phyloP scores from a whole-genome alignment of 495 filamentous ascomycete species.

The Niebla homalea region DNA sequence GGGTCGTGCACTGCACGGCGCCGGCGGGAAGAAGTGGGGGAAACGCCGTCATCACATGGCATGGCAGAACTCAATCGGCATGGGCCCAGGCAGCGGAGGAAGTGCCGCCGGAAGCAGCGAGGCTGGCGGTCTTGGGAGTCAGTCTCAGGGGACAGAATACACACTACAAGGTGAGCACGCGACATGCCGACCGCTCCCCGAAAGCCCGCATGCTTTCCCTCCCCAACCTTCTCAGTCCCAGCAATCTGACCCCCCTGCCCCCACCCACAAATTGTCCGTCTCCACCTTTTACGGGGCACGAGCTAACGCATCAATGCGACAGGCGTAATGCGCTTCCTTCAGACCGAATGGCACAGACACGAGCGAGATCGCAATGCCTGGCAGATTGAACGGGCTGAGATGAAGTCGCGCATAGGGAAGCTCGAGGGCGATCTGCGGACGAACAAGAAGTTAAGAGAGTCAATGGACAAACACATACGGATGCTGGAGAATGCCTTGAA shows the following conservation, averaged over 20 bases:
- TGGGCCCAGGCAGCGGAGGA: conserved; percentile 48
- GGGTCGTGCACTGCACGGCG: no score
- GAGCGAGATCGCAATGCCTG: conserved; percentile 96
- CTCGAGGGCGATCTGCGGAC: conserved; percentile 80
- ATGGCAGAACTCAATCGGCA: conserved; percentile 50
- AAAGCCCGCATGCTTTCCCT: background rate
- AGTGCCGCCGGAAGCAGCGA: conserved; percentile 41
- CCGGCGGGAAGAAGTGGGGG: no score
- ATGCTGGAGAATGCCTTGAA: conserved; percentile 85
- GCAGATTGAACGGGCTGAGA: conserved; percentile 98
- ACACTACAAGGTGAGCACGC: conserved; percentile 71
- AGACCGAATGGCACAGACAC: conserved; percentile 97
- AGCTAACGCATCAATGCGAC: background rate
- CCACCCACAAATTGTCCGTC: no score
- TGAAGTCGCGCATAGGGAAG: conserved; percentile 96
- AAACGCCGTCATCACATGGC: conserved; percentile 29
- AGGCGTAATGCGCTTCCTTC: conserved; percentile 99
- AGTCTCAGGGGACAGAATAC: conserved; percentile 86
- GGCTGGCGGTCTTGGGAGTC: conserved; percentile 38
- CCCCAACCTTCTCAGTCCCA: background rate
- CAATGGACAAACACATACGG: conserved; percentile 73
- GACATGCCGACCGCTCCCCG: background rate
- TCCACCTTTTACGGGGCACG: background rate
- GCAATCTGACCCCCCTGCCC: background rate
- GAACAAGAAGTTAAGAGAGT: conserved; percentile 74